Percentiles rank a stretch among this genome's conserved stretches.
phyloP scores from a whole-genome alignment of 2,329 filamentous ascomycete genomes.

The Colletotrichum sp. region DNA sequence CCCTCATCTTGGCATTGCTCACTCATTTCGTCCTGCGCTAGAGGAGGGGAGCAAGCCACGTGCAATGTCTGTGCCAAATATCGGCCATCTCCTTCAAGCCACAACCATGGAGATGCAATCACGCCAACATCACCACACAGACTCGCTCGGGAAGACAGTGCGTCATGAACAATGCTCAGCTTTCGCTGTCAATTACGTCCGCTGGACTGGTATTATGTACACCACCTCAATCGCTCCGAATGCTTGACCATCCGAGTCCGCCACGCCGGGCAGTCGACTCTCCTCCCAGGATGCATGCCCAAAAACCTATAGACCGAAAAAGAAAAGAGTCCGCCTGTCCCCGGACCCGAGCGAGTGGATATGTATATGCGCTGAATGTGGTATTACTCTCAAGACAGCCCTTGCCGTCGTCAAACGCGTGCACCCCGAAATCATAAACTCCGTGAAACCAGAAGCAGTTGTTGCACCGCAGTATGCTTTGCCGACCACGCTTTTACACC shows the following conservation, averaged over 20 bases:
- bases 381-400: constrained; percentile 1
- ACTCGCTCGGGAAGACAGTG: not conserved
- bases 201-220: constrained; percentile 12
- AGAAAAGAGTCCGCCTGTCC: not conserved
- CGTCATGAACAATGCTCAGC: not conserved
- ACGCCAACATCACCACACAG: not conserved
- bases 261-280: not conserved
- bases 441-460: not conserved
- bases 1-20: not conserved
- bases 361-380: constrained; percentile 9
- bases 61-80: not conserved
- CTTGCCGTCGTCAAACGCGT: not conserved
- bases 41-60: not conserved
- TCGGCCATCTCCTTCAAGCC: not conserved
- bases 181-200: constrained; percentile 2
- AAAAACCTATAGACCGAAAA: constrained; percentile 1
- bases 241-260: not conserved
- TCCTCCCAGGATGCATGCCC: constrained; percentile 2
- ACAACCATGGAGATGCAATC: not conserved
- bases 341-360: constrained; percentile 4
- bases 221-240: not conserved
- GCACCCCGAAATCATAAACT: not conserved
- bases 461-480: not conserved
- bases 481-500: not conserved
- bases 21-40: not conserved